Conservation (phyloP, 2,329 filamentous ascomycete species). For the Penicillium paneum region DNA sequence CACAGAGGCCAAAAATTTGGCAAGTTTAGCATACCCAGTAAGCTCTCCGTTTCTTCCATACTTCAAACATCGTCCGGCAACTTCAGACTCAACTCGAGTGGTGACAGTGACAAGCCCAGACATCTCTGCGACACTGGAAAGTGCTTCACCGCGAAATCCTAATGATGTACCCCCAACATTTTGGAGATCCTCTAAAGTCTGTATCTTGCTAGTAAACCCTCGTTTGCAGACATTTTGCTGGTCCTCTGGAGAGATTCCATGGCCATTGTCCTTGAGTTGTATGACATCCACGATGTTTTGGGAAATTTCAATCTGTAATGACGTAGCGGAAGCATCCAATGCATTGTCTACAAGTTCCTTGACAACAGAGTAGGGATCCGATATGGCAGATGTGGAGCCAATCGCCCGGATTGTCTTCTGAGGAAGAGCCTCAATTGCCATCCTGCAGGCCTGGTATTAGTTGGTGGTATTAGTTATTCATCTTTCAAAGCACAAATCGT, state of each 20-base stretch:
- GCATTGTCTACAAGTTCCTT: constrained; percentile 67
- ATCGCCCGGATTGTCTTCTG: constrained; percentile 49
- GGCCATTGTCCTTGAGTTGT: constrained; percentile 62
- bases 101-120: constrained; percentile 52
- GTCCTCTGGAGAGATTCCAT: constrained; percentile 58
- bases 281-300: constrained; percentile 60
- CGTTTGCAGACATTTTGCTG: constrained; percentile 54
- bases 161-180: constrained; percentile 55
- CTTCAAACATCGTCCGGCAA: constrained; percentile 51
- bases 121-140: constrained; percentile 61
- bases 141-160: constrained; percentile 63
- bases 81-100: constrained; percentile 57
- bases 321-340: constrained; percentile 60
- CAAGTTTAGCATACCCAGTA: constrained; percentile 35
- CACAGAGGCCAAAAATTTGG: neutral
- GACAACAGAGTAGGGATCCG: constrained; percentile 55
- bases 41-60: constrained; percentile 52
- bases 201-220: constrained; percentile 64
- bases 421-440: constrained; percentile 48
- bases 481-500: neutral
- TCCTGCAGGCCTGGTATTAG: constrained; percentile 23
- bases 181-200: constrained; percentile 54
- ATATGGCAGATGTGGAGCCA: constrained; percentile 56
- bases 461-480: constrained; percentile 7
- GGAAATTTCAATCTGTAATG: constrained; percentile 57